Base-by-base conservation (phyloP, 2,329 filamentous ascomycete species). In the Canariomyces notabilis region DNA sequence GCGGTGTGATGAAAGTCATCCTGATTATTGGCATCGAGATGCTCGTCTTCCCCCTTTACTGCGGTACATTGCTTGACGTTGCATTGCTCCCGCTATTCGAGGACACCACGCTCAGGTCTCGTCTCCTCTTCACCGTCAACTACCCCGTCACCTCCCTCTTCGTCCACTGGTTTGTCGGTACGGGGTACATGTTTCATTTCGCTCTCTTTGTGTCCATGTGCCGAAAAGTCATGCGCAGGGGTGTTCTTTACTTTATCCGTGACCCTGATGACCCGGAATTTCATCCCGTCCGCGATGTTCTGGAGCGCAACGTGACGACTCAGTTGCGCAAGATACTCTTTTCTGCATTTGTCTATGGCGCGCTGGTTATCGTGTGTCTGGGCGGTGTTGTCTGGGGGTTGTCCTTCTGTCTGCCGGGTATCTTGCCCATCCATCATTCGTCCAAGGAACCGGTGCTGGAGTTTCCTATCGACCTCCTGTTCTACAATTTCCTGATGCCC, bases 131-230 rank as follows among this genome's bases (percentile, higher is more conserved):
- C 60, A 88, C 88, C 2, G 71, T 80, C 44, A 75, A 81, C 50
- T 89, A 85, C 50, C 93, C 93, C 0, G 77, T 91, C 55, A 96
- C 89, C 1, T 95, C 91, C 12, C 80, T 94, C 12, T 98, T 98
- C 64, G 86, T 97, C 42, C 93, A 98, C 65, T 98, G 93, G 93
- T 98, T 98, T 61, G 85, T 96, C 46, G 93, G 93, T 39, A 98
- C 93, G 3, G 95, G 90, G 53, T 98, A 98, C 67, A 98, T 98
- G 94, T 98, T 98, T 69, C 93, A 98, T 64, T 98, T 98, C 64
- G 93, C 93, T 5, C 77, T 98, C 3, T 98, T 98, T 63, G 93
- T 98, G 15, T 94, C 90, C 46, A 97, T 98, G 90, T 98, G 93
- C 67, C 84, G 93, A 52, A 96, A 95, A 70, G 95, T 97, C 49